These are phyloP conservation scores for Alternaria dauci DNA, from an alignment of 2,329 filamentous ascomycete species.

Conservation along the genomic window DNA sequence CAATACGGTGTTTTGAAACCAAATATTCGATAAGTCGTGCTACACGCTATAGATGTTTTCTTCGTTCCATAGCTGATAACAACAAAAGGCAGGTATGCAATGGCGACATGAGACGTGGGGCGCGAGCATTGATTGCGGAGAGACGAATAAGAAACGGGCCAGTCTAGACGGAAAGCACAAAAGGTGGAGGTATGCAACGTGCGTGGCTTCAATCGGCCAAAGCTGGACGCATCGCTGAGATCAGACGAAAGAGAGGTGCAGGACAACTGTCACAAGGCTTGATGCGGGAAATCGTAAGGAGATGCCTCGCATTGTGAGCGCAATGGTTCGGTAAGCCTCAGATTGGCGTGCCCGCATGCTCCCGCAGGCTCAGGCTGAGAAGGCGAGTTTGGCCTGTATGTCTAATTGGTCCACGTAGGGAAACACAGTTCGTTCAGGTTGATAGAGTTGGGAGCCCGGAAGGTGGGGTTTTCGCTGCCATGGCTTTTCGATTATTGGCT, in stretches of 20 bases:
- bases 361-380: constrained; percentile 34
- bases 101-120: constrained; percentile 49
- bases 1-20: constrained; percentile 27
- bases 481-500: constrained; percentile 37
- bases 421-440: constrained; percentile 37
- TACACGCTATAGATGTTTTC: constrained; percentile 43
- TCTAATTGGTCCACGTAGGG: constrained; percentile 50
- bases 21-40: constrained; percentile 38
- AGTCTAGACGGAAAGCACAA: constrained; percentile 36
- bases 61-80: constrained; percentile 44
- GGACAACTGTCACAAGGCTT: constrained; percentile 46
- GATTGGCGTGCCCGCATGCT: constrained; percentile 38
- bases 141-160: constrained; percentile 44
- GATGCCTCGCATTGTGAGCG: constrained; percentile 33
- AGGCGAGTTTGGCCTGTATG: constrained; percentile 36
- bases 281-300: constrained; percentile 30
- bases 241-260: constrained; percentile 40
- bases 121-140: constrained; percentile 44
- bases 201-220: constrained; percentile 42
- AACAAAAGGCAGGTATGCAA: constrained; percentile 39
- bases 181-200: constrained; percentile 34
- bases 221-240: constrained; percentile 33
- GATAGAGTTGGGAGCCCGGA: constrained; percentile 38
- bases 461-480: constrained; percentile 36
- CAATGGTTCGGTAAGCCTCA: constrained; percentile 44